Base-by-base conservation (phyloP, 164 flowering plant species). In the Vitis rupestris region DNA sequence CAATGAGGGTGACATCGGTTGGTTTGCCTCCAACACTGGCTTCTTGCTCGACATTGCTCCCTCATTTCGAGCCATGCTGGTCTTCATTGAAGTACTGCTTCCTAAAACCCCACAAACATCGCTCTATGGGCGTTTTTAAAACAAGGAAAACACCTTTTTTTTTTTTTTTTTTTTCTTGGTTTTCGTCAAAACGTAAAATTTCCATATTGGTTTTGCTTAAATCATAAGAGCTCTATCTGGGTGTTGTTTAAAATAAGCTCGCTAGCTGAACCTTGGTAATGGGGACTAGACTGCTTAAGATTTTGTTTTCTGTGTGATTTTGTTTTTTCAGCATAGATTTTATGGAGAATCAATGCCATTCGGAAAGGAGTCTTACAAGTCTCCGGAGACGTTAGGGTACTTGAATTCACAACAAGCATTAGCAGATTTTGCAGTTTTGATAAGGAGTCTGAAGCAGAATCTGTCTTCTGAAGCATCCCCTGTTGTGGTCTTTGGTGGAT, bases 271-370 rank as follows among this genome's bases (percentile, higher is more conserved):
- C 37, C 27, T 48, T 56, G n/a, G 29, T 23, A 23, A 23, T 23
- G 27, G 27, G 27, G 27, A 23, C 27, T 23, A 23, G 27, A 23
- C 27, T 23, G 27, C 27, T 23, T 1, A 23, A 23, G 27, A 23
- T 23, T 1, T 55, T 52, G 37, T 60, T 60, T 31, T 19, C 15
- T 27, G 47, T 52, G n/a, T 5, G 12, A 15, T 48, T 64, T 27
- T 51, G 1, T 12, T 61, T 63, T 72, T 80, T 27, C 82, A 86
- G 88, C 90, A 86, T 70, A 76, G 90, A 30, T 86, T 71, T 70
- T 86, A 86, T 80, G 90, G 90, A 53, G 84, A 83, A 54, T 86
- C 90, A n/a, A 50, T 74, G 81, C 88, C 88, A 65, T 87, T 87
- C 75, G 88, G 87, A 50, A 78, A 82, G 66, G 78, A 75, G 14